These are phyloP conservation scores for Trichophyton verrucosum DNA, from an alignment of 2,329 filamentous ascomycete species.

Conservation along the genomic window DNA sequence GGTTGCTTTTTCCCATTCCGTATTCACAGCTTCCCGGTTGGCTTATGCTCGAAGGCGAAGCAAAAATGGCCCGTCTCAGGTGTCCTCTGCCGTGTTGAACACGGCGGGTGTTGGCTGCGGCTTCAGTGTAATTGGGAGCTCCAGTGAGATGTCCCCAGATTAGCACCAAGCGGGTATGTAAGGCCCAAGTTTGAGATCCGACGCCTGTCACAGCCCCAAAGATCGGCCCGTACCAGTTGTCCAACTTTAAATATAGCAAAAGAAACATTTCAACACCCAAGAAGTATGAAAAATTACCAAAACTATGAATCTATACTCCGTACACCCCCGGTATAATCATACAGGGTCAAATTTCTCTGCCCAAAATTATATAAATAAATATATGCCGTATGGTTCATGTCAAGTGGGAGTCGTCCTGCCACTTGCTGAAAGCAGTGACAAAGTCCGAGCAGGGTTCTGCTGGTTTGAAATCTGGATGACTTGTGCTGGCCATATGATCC, in stretches of 20 bases:
- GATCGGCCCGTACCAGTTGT: not conserved
- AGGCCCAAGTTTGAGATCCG: not conserved
- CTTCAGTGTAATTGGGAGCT: not conserved
- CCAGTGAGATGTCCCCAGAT: not conserved
- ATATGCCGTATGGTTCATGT: not conserved
- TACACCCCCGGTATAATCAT: not conserved
- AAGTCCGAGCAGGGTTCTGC: slow-evolving; percentile 3
- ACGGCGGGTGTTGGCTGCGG: not conserved
- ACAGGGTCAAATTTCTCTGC: not conserved
- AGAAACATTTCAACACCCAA: not conserved
- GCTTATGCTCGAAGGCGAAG: not conserved
- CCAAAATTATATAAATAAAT: not conserved
- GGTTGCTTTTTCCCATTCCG: not conserved
- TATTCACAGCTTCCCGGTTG: slow-evolving; percentile 1
- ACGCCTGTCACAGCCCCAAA: not conserved
- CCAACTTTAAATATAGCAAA: not conserved
- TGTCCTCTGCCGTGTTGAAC: not conserved
- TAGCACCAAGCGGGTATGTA: not conserved
- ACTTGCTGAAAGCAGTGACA: slow-evolving; percentile 2
- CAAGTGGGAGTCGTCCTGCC: not conserved
- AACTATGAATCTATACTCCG: not conserved
- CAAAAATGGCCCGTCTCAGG: not conserved
- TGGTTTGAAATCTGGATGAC: not conserved
- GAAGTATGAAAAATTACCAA: not conserved
- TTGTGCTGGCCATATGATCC: too few species aligned